Evolutionary conservation across 768 basidiomycete species (phyloP).

Genomic region (Crassisporium funariophilum): DNA sequence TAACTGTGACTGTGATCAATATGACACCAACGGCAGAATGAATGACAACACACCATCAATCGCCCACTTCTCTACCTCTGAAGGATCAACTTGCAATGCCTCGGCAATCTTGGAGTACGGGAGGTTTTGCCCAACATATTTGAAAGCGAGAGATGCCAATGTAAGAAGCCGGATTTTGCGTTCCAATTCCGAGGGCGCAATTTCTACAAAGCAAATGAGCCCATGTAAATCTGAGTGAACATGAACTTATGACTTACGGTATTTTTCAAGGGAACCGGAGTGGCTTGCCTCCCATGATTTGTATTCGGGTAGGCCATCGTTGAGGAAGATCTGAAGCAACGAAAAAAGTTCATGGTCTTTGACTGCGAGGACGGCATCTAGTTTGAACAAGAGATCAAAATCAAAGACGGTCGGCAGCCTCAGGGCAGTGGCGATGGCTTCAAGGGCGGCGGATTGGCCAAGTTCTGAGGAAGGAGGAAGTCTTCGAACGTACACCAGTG

Average conservation of each 20-base stretch:
- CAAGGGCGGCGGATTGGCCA: constrained; percentile 55
- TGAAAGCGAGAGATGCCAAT: constrained; percentile 75
- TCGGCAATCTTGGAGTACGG: constrained; percentile 71
- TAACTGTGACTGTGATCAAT: no score
- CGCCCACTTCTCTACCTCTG: constrained; percentile 82
- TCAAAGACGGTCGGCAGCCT: constrained; percentile 72
- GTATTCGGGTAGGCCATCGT: constrained; percentile 62
- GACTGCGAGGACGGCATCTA: constrained; percentile 66
- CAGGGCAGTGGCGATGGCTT: constrained; percentile 65
- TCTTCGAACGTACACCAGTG: constrained; percentile 60
- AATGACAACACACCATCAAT: constrained; percentile 66
- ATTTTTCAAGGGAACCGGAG: constrained; percentile 49
- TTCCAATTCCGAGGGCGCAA: constrained; percentile 55
- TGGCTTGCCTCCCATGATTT: constrained; percentile 59
- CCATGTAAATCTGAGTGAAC: neutral
- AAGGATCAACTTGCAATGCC: constrained; percentile 60
- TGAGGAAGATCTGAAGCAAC: constrained; percentile 77
- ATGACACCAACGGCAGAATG: constrained; percentile 6
- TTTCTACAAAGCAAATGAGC: constrained; percentile 7
- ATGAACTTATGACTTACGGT: constrained; percentile 45
- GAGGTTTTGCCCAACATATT: constrained; percentile 73
- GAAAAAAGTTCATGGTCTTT: constrained; percentile 74
- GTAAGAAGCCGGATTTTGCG: constrained; percentile 80
- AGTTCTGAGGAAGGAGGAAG: constrained; percentile 56
- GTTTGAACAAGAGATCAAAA: constrained; percentile 77